Evolutionary conservation across 106 monocot species (phyloP), one percentile per base, ranked within the genome.

Genomic region (Gastrodia elata): DNA sequence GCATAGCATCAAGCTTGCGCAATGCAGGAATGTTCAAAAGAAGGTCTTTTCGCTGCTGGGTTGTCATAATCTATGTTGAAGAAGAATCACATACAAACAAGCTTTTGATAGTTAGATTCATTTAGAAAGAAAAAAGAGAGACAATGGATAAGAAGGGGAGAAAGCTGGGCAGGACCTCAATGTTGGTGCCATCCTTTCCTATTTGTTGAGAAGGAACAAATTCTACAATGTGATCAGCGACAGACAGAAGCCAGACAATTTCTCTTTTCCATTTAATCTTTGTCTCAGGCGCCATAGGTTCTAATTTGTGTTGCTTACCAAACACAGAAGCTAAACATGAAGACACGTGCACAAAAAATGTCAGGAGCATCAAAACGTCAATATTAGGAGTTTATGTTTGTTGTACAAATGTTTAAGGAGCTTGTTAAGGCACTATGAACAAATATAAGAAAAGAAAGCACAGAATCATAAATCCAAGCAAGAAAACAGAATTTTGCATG

Each of bases 221-320:
- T 71, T 89, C 92, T 42, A 93, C 92, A 42, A 89, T 93, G 42
- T 89, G 82, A 84, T 89, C 92, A 8, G 92, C 85, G 76, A 93
- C 92, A 28, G 87, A 89, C 67, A 93, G 75, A 24, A 93, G 89
- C 89, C 89, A 93, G 37, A 81, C 87, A 33, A 93, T 81, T 77
- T 93, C 92, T 71, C 75, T 93, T 44, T 77, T 83, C 93, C 93
- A 93, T 46, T 84, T 84, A 10, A 73, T 71, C 75, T 89, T 93
- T 72, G 83, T 87, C 30, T 93, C 89, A 20, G 65, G 11, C 27
- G 84, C 55, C 93, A 93, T 93, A 26, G 93, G 93, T 65, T 93
- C 93, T 48, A 93, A 65, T 14, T 80, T 79, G 70, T 79, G n/a
- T 87, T 89, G 87, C 74, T 93, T 89, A 5, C 89, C 84, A 33